These are phyloP conservation scores for Amanita inopinata DNA, from an alignment of 768 basidiomycete species.

Conservation along the genomic window DNA sequence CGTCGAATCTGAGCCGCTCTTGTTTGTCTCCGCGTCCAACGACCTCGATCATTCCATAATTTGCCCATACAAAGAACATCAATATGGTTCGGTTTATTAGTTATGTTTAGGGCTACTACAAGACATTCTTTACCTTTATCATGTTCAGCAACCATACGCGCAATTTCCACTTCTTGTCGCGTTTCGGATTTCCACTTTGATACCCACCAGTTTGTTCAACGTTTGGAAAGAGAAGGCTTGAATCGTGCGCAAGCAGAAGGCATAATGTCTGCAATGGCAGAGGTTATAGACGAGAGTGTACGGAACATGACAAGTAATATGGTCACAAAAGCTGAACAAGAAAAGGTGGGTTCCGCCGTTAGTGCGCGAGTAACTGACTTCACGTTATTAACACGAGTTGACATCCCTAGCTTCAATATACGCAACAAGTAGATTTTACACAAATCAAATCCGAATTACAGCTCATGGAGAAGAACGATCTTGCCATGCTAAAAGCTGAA, in stretches of 20 bases:
- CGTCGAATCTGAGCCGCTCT: background rate
- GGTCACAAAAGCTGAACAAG: constrained; percentile 93
- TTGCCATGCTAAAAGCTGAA: constrained; percentile 91
- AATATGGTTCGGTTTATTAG: background rate
- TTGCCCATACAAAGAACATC: background rate
- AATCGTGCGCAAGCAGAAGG: constrained; percentile 91
- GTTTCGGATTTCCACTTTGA: constrained; percentile 75
- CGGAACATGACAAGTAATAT: constrained; percentile 93
- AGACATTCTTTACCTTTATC: background rate
- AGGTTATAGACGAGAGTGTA: constrained; percentile 95
- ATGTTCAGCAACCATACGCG: constrained; percentile 11
- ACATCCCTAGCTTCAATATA: constrained; percentile 70
- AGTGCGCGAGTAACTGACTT: background rate
- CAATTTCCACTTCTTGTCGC: constrained; percentile 21
- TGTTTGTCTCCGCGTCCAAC: background rate
- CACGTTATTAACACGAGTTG: background rate
- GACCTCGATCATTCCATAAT: background rate
- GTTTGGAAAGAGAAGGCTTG: constrained; percentile 81
- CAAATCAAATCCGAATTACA: constrained; percentile 95
- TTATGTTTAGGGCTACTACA: background rate
- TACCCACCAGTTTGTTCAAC: constrained; percentile 90
- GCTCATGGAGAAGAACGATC: constrained; percentile 93
- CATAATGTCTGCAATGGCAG: constrained; percentile 93
- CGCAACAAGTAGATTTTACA: constrained; percentile 94
- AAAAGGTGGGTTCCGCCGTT: constrained; percentile 55